Conservation (phyloP, 1,284 basidiomycete genomes). For the Boletus sp. region DNA sequence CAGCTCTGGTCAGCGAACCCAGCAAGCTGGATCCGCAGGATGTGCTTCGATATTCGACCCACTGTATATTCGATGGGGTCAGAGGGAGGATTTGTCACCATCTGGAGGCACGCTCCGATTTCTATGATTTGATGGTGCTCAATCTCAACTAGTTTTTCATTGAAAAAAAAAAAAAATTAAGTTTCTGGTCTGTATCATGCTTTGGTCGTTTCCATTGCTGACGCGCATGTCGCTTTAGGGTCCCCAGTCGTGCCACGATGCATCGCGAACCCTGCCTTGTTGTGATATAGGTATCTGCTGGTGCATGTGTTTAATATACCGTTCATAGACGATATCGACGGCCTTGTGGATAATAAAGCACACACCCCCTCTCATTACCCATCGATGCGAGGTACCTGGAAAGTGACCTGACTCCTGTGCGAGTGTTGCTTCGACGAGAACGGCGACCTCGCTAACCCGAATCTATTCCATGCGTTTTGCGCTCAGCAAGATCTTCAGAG, state of each 20-base stretch:
- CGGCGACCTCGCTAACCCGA: too few species aligned
- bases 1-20: constrained; percentile 13
- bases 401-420: not conserved
- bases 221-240: not conserved
- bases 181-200: not conserved
- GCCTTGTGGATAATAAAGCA: not conserved
- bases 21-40: constrained; percentile 10
- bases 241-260: not conserved
- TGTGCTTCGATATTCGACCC: constrained; percentile 1
- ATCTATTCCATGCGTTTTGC: too few species aligned
- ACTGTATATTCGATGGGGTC: constrained; percentile 19
- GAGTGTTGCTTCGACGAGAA: too few species aligned
- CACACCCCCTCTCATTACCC: not conserved
- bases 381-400: not conserved
- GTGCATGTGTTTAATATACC: not conserved
- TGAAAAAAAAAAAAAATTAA: too few species aligned
- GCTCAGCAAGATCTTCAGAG: too few species aligned
- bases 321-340: constrained; percentile 1
- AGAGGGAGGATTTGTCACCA: constrained; percentile 22
- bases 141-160: constrained; percentile 11
- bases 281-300: constrained; percentile 2
- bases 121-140: constrained; percentile 19
- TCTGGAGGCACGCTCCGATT: not conserved
- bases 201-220: not conserved
- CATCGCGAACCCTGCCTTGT: too few species aligned